phyloP scores from a whole-genome alignment of 345 rosid species.

The Microthlaspi erraticum region DNA sequence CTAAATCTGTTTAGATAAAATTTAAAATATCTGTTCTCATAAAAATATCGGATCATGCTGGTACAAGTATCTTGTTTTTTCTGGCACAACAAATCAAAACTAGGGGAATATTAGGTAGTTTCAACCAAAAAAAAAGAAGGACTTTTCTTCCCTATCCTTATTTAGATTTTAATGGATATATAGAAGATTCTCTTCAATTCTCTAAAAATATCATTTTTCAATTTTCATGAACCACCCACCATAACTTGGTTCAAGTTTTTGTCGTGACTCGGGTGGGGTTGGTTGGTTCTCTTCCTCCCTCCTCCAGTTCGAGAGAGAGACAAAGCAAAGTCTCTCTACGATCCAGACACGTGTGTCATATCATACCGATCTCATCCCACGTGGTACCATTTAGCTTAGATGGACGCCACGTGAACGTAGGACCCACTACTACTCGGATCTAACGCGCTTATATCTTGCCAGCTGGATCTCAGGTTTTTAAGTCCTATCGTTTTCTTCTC shows the following conservation, averaged over 20 bases:
- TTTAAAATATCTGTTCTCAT: neutral
- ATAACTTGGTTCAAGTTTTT: slow-evolving; percentile 16
- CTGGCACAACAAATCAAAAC: slow-evolving; percentile 6
- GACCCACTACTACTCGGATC: slow-evolving; percentile 11
- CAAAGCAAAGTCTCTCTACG: slow-evolving; percentile 24
- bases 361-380: neutral
- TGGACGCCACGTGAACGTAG: slow-evolving; percentile 30
- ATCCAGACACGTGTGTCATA: slow-evolving; percentile 31
- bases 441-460: slow-evolving; percentile 23
- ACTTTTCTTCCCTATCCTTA: no score
- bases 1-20: no score
- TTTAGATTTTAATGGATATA: neutral
- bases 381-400: neutral
- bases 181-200: neutral
- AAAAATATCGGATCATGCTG: slow-evolving; percentile 9
- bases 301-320: slow-evolving; percentile 20
- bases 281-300: slow-evolving; percentile 10
- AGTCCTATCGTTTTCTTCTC: slow-evolving; percentile 33
- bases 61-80: slow-evolving; percentile 21
- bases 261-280: slow-evolving; percentile 31
- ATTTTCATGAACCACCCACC: neutral
- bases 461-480: slow-evolving; percentile 30
- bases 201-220: slow-evolving; percentile 4
- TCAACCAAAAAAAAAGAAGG: neutral
- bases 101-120: slow-evolving; percentile 22